phyloP scores from a whole-genome alignment of 2,329 filamentous ascomycete genomes.

The Trichoderma pleuroti region DNA sequence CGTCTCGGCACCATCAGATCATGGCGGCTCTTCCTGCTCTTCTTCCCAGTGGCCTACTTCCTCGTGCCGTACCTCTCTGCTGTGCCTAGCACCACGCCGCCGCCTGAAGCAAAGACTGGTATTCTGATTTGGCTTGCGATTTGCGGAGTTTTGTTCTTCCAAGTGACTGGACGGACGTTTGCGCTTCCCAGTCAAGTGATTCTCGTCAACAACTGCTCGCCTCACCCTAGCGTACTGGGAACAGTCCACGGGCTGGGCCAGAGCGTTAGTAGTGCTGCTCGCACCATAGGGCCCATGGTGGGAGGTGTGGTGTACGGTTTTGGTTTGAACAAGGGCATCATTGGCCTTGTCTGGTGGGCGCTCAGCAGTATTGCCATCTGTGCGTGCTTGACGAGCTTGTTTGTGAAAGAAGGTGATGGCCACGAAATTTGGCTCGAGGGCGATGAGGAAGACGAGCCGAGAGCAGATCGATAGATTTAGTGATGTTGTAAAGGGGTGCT shows the following conservation, averaged over 20 bases:
- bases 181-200: conserved; percentile 46
- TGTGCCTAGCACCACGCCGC: conserved; percentile 53
- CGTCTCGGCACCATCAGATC: conserved; percentile 65
- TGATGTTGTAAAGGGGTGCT: background rate
- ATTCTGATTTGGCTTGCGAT: conserved; percentile 62
- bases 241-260: conserved; percentile 52
- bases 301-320: conserved; percentile 59
- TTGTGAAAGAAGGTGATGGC: conserved; percentile 59
- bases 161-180: conserved; percentile 66
- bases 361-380: conserved; percentile 48
- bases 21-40: conserved; percentile 64
- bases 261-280: conserved; percentile 54
- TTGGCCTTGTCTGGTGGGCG: conserved; percentile 59
- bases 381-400: conserved; percentile 49
- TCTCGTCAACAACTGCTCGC: conserved; percentile 47
- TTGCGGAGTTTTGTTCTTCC: conserved; percentile 57
- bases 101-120: conserved; percentile 52
- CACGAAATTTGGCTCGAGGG: conserved; percentile 64
- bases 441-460: conserved; percentile 40
- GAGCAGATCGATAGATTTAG: background rate
- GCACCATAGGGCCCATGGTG: conserved; percentile 58
- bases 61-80: conserved; percentile 68
- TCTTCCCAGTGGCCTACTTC: conserved; percentile 68
- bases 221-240: conserved; percentile 46
- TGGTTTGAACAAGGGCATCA: conserved; percentile 53